Base-by-base conservation (phyloP, 2,329 filamentous ascomycete species). In the Alternaria burnsii region DNA sequence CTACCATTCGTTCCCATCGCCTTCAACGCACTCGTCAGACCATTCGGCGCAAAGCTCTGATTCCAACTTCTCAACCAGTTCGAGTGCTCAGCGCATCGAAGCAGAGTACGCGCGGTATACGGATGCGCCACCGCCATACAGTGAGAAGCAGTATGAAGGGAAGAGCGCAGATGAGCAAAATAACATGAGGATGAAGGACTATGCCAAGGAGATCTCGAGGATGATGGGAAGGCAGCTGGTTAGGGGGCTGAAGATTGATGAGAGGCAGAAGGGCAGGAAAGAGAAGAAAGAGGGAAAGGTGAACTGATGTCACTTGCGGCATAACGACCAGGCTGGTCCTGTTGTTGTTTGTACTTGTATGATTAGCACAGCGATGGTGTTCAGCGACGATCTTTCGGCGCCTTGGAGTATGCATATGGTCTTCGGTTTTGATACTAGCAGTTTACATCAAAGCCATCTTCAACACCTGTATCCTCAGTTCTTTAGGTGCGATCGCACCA, bases 221-320 rank as follows among this genome's bases (percentile, higher is more conserved):
- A 66, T 70, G 55, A 73, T 74, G 72, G 69, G 70, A 12, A 58
- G 57, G 20, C 72, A 74, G 58, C 51, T 74, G 14, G 67, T 70
- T 1, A 59, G 41, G 46, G 69, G 68, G 0, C 26, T 74, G 50
- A 73, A 62, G 62, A 62, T 52, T 18, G 59, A 56, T 44, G 58
- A 58, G n/a, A 65, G 58, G 52, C 41, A 55, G 50, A 59, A 57
- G 43, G 38, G 10, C 38, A 60, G 26, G 47, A 43, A 52, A 32
- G 38, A 9, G 42, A 60, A 32, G 47, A 43, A 52, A n/a, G 34
- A 42, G 18, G 36, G 30, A 4, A 46, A 36, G 42, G 16, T n/a
- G 22, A 55, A 32, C 9, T 55, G 32, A 62, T 24, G 20, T 42
- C 12, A 20, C 20, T 24, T 24, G 20, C 20, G 40, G 7, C 24